Base-by-base conservation (phyloP, 108 stramenopile species). In the Licmophora abbreviata region DNA sequence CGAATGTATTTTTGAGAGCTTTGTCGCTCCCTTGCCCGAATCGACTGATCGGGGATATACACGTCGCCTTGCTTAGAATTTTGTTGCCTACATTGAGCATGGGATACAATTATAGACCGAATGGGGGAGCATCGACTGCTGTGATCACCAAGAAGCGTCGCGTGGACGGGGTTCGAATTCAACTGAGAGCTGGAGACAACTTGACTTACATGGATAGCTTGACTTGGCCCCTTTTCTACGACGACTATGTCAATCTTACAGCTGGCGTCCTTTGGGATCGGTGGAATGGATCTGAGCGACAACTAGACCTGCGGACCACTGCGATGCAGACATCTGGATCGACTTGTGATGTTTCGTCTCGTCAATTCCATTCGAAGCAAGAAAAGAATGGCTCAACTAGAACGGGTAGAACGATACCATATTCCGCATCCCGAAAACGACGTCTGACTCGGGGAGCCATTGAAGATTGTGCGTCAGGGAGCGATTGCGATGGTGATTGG, bases 161-260 rank as follows among this genome's bases (percentile, higher is more conserved):
- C 9, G 14, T 63, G 12, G 77, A 79, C 45, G 63, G 58, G 29
- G n/a, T 69, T 40, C 52, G 48, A 35, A 66, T 44, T 37, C 76
- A 61, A 0, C 55, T 77, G 34, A 64, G 64, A 29, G 84, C 69
- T 12, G 81, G 83, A 26, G 81, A 87, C 47, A 92, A 92, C 40
- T 63, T 92, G 46, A 65, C 48, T 7, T 77, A 73, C 61, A 50
- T 92, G 28, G 89, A 92, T 64, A 48, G 33, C 25, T 55, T 51
- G 30, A 76, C 83, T 4, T 92, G 89, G 89, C 89, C 89, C 10
- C 45, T 87, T 3, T 92, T 78, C 58, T 87, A 70, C 59, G 76
- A 83, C 41, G 89, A 92, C 54, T 92, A 87, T 57, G 71, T 66
- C 23, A 52, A 78, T 46, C 53, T 78, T 48, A 81, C 74, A 7